These are phyloP conservation scores for Xylaria nigripes DNA, from an alignment of 495 filamentous ascomycete genomes.

Conservation along the genomic window DNA sequence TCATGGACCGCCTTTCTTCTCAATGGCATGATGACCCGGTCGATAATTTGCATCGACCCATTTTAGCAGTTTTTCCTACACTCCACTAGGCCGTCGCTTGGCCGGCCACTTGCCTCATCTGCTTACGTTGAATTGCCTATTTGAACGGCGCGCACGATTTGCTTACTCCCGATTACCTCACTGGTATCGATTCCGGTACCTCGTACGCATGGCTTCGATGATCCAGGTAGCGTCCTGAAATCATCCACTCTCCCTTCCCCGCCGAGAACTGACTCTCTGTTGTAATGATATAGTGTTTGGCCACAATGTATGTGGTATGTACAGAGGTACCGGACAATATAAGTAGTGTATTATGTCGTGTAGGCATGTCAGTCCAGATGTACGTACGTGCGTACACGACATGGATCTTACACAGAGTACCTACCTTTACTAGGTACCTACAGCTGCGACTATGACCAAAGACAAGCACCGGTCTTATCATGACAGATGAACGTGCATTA, in stretches of 20 bases:
- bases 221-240: background rate
- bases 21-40: slow-evolving; percentile 7
- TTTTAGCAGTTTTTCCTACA: background rate
- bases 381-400: background rate
- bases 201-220: slow-evolving; percentile 18
- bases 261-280: slow-evolving; percentile 16
- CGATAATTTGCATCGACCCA: background rate
- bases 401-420: background rate
- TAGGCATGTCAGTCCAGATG: slow-evolving; percentile 19
- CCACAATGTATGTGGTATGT: background rate
- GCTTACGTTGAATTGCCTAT: slow-evolving; percentile 8
- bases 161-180: slow-evolving; percentile 19
- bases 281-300: no score
- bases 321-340: background rate
- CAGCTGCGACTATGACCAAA: slow-evolving; percentile 3
- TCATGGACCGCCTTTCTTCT: background rate
- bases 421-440: background rate
- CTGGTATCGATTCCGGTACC: slow-evolving; percentile 1
- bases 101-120: slow-evolving; percentile 10
- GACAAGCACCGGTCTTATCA: slow-evolving; percentile 25
- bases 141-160: slow-evolving; percentile 15
- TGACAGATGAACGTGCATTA: slow-evolving; percentile 33
- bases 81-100: background rate
- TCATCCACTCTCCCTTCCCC: slow-evolving; percentile 19
- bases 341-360: slow-evolving; percentile 21